Evolutionary conservation across 1,284 basidiomycete species (phyloP).

Genomic region (Leucoagaricus sp.): DNA sequence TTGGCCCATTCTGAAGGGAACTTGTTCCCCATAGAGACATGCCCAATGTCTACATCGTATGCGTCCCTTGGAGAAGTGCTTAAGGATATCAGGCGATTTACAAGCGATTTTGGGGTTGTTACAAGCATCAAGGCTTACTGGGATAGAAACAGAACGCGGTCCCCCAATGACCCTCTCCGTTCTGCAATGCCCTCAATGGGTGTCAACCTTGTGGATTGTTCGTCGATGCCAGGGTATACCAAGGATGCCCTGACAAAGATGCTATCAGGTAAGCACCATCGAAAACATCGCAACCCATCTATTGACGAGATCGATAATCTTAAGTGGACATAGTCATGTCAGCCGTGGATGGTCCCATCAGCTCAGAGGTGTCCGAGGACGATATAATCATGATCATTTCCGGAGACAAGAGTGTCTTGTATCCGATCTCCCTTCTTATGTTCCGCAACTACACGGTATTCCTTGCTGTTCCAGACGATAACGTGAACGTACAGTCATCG

Average conservation of each 20-base stretch:
- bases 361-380: neutral
- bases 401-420: slow-evolving; percentile 9
- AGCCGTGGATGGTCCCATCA: slow-evolving; percentile 8
- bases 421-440: slow-evolving; percentile 15
- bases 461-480: slow-evolving; percentile 2
- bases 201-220: slow-evolving; percentile 8
- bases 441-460: slow-evolving; percentile 17
- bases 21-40: no score
- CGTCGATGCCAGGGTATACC: slow-evolving; percentile 1
- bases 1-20: no score
- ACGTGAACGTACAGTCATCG: neutral
- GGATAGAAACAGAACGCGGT: neutral
- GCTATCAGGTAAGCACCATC: slow-evolving; percentile 12
- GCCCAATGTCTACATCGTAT: no score
- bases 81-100: slow-evolving; percentile 8
- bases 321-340: slow-evolving; percentile 11
- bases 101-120: slow-evolving; percentile 5
- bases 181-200: slow-evolving; percentile 8
- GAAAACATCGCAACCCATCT: no score
- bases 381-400: slow-evolving; percentile 15
- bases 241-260: slow-evolving; percentile 7
- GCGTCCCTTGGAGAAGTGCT: slow-evolving; percentile 3
- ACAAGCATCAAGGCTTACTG: slow-evolving; percentile 14
- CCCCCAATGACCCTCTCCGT: neutral
- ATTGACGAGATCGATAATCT: neutral